phyloP scores from a whole-genome alignment of 2,329 filamentous ascomycete species.

The Alternaria ventricosa region DNA sequence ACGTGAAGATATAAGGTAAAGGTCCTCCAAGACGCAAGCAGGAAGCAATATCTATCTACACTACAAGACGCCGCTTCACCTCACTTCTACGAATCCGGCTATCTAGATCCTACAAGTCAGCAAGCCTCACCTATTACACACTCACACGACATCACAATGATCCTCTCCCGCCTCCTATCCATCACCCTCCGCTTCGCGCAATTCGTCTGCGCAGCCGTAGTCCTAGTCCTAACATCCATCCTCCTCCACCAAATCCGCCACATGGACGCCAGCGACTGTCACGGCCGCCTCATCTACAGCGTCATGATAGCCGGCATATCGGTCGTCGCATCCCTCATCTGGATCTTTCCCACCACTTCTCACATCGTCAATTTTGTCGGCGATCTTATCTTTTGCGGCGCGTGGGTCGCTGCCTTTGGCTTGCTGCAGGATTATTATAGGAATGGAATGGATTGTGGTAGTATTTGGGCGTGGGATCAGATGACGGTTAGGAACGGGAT shows the following conservation, averaged over 20 bases:
- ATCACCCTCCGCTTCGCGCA: slow-evolving; percentile 66
- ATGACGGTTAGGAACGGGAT: slow-evolving; percentile 51
- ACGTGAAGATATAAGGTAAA: background rate
- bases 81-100: background rate
- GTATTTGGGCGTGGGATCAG: slow-evolving; percentile 59
- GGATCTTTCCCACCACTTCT: slow-evolving; percentile 71
- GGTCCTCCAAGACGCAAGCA: background rate
- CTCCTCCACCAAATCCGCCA: slow-evolving; percentile 25
- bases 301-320: slow-evolving; percentile 72
- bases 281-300: slow-evolving; percentile 75
- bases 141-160: slow-evolving; percentile 12
- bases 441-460: slow-evolving; percentile 26
- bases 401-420: slow-evolving; percentile 63
- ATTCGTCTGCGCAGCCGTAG: slow-evolving; percentile 71
- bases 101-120: background rate
- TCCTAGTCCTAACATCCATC: slow-evolving; percentile 29
- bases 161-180: slow-evolving; percentile 56
- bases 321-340: slow-evolving; percentile 70
- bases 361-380: slow-evolving; percentile 72
- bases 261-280: slow-evolving; percentile 58
- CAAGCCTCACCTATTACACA: background rate
- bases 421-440: slow-evolving; percentile 50
- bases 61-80: background rate
- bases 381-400: slow-evolving; percentile 71
- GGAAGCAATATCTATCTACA: no score